These are phyloP conservation scores for Podila minutissima DNA, from an alignment of 192 early-diverging fungal genomes.

Conservation along the genomic window DNA sequence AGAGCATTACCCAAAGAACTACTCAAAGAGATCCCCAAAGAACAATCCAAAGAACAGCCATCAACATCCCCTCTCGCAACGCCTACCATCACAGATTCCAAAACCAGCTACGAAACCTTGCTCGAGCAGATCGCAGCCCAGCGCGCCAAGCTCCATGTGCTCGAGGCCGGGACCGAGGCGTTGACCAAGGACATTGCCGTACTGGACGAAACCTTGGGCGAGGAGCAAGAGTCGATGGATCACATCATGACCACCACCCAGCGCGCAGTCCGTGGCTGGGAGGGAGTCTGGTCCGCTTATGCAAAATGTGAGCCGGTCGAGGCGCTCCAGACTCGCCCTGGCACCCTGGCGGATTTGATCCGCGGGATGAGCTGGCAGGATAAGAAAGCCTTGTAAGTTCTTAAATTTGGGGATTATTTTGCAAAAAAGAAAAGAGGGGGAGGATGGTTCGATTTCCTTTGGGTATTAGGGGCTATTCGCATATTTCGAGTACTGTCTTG, in stretches of 20 bases:
- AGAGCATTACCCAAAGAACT: too few relatives aligned
- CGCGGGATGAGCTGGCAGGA: conserved; percentile 23
- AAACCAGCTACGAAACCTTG: conserved; percentile 16
- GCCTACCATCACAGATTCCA: background rate
- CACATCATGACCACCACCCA: conserved; percentile 1
- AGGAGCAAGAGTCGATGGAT: conserved; percentile 13
- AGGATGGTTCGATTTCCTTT: background rate
- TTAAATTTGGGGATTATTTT: background rate
- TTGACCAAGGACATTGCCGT: conserved; percentile 10
- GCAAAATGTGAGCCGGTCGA: conserved; percentile 31
- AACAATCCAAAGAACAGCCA: too few relatives aligned
- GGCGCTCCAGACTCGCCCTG: conserved; percentile 18
- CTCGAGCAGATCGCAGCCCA: conserved; percentile 27
- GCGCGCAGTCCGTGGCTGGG: conserved; percentile 25
- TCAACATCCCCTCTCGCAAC: background rate
- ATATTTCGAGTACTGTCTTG: too few relatives aligned
- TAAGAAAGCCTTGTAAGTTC: conserved; percentile 39
- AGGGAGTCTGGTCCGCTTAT: conserved; percentile 11
- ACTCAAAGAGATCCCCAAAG: background rate
- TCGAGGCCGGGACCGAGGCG: conserved; percentile 7
- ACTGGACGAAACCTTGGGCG: conserved; percentile 12
- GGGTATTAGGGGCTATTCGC: too few relatives aligned
- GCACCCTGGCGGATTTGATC: conserved; percentile 15
- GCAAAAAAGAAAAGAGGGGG: background rate
- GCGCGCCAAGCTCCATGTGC: conserved; percentile 2